Conservation (phyloP, 805 yeast species). For the Sugiyamaella mastotermitis region DNA sequence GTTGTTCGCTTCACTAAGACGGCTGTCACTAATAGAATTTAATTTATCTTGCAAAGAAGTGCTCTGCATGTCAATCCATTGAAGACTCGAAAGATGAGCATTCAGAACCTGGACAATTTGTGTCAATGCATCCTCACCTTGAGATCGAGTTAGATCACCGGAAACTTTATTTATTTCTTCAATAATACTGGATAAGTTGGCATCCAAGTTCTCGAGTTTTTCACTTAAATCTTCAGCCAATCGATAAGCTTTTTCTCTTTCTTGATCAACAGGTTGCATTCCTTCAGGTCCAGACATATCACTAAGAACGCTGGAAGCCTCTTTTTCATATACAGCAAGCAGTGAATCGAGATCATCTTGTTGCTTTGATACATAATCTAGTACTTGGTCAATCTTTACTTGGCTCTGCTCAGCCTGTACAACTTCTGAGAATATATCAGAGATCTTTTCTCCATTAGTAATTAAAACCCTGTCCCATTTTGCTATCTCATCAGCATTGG, state of each 20-base stretch:
- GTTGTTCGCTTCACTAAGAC: no score
- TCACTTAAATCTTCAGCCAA: slow-evolving; percentile 82
- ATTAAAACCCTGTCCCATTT: slow-evolving; percentile 84
- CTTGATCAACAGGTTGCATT: slow-evolving; percentile 54
- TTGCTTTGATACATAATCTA: slow-evolving; percentile 80
- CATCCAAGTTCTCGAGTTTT: slow-evolving; percentile 70
- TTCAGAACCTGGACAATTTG: slow-evolving; percentile 72
- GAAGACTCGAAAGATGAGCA: slow-evolving; percentile 83
- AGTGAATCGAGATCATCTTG: slow-evolving; percentile 85
- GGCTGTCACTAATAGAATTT: no score
- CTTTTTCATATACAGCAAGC: slow-evolving; percentile 75
- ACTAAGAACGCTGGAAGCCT: slow-evolving; percentile 28
- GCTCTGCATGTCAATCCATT: slow-evolving; percentile 77
- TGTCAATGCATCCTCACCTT: slow-evolving; percentile 37
- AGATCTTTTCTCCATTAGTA: slow-evolving; percentile 77
- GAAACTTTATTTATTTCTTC: slow-evolving; percentile 75
- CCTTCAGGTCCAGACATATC: slow-evolving; percentile 28
- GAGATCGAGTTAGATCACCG: slow-evolving; percentile 67
- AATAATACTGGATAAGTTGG: slow-evolving; percentile 67
- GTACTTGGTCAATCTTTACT: slow-evolving; percentile 76
- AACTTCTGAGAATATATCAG: slow-evolving; percentile 70
- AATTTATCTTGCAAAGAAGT: slow-evolving; percentile 61
- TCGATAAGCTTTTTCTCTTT: slow-evolving; percentile 82
- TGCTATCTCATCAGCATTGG: slow-evolving; percentile 67
- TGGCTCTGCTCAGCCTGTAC: slow-evolving; percentile 81